A percentile compares a stretch with the other conserved stretches of the same genome.
Conservation (phyloP, 768 basidiomycete species). For the Leccinellum rugosiceps region DNA sequence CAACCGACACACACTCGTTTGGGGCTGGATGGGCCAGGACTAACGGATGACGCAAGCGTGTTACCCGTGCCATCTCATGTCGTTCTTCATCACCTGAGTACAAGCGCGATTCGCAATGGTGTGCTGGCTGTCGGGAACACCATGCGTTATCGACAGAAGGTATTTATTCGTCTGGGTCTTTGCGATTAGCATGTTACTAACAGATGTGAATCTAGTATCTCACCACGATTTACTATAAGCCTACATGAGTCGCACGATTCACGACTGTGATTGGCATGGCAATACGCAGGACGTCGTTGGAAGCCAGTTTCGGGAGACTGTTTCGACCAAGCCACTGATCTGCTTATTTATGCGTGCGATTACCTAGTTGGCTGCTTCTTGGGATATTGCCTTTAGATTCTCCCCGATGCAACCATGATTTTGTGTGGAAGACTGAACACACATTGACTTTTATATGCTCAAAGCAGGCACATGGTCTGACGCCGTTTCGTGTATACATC, state of each 20-base stretch:
- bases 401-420: conserved; percentile 20
- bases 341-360: conserved; percentile 27
- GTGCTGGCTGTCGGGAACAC: conserved; percentile 92
- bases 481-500: conserved; percentile 5
- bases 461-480: conserved; percentile 1
- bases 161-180: conserved; percentile 28
- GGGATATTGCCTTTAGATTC: conserved; percentile 27
- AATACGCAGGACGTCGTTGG: conserved; percentile 26
- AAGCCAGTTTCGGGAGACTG: conserved; percentile 15
- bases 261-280: conserved; percentile 12
- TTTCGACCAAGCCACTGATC: conserved; percentile 9
- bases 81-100: conserved; percentile 91
- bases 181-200: conserved; percentile 13
- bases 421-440: conserved; percentile 19
- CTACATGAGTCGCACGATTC: conserved; percentile 38
- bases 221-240: conserved; percentile 83
- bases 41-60: conserved; percentile 86
- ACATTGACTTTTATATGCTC: conserved; percentile 15
- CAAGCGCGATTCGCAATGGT: conserved; percentile 92
- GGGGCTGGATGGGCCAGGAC: conserved; percentile 37
- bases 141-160: conserved; percentile 89
- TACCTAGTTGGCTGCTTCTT: conserved; percentile 26
- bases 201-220: conserved; percentile 55
- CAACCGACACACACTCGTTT: conserved; percentile 29
- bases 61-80: conserved; percentile 92